Evolutionary conservation across 257 asterid genomes (phyloP), one percentile per base, ranked within the genome.

Genomic region (Petunia axillaris): DNA sequence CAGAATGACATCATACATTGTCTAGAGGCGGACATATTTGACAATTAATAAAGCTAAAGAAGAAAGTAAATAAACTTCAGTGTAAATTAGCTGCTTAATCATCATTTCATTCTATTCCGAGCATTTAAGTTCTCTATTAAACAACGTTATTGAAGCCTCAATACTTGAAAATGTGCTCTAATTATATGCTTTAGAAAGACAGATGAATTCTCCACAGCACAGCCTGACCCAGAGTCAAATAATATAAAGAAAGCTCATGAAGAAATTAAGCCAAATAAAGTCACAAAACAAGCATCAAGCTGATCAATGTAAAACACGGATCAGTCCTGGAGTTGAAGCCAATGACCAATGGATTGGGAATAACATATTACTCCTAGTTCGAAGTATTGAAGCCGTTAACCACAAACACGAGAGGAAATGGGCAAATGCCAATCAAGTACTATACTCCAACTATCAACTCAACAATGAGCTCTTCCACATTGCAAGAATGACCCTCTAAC

Each of bases 1-100:
- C 55, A 67, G 15, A 35, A 60, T 60, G 71, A 77, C 73, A 35
- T 60, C 73, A 62, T 38, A 53, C 64, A 76, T 62, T 62, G 16
- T 48, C 58, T 55, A 58, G 25, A 57, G 54, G 41, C 14, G 55
- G 65, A 76, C 64, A 59, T 36, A 59, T 8, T 59, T 13, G 38
- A 64, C 25, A 64, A 0, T 9, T 15, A 65, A 38, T 7, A 11
- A 5, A 2, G 5, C 16, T 8, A 37, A 78, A 78, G 44, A 64
- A 58, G 35, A 48, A 64, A 6, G 63, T 48, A 62, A 67, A 40
- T 35, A 58, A 64, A 35, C 58, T 44, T 46, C 38, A 78, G 8
- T 36, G 10, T 2, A 64, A 16, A 48, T 14, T 63, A 78, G 11
- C 44, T 36, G 44, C 2, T 1, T n/a, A 64, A 36, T 14, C 37